Evolutionary conservation across 1,284 basidiomycete genomes (phyloP).

Genomic region (Veloporphyrellus conicus): DNA sequence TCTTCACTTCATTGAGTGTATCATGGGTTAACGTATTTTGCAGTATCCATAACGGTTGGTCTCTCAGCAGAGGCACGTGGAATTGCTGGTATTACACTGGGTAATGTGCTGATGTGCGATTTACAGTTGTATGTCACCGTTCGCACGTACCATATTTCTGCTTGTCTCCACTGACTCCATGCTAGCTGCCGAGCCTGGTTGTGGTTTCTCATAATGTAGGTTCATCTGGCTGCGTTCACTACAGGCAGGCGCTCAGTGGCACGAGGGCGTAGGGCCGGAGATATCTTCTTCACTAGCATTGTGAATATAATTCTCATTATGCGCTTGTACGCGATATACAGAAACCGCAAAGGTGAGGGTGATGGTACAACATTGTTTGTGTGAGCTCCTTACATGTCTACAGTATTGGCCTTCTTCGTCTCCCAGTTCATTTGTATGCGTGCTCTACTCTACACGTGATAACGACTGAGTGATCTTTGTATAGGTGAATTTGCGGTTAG

Average conservation of each 20-base stretch:
- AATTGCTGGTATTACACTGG: not conserved
- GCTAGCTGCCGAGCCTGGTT: constrained; percentile 1
- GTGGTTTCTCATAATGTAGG: constrained; percentile 3
- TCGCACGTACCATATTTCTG: not conserved
- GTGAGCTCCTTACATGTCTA: not conserved
- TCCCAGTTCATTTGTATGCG: not conserved
- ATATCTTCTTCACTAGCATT: constrained; percentile 3
- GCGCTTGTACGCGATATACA: constrained; percentile 7
- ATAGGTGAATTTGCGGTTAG: constrained; percentile 1
- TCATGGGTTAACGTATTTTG: not conserved
- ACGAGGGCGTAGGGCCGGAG: not conserved
- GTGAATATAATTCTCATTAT: constrained; percentile 6
- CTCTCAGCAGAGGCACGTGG: not conserved
- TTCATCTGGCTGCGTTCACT: not conserved
- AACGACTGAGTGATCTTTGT: not conserved
- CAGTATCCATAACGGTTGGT: not conserved
- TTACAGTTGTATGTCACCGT: constrained; percentile 4
- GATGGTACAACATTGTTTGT: not conserved
- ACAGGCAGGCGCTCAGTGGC: not conserved
- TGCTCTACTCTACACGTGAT: not conserved
- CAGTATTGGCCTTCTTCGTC: constrained; percentile 6
- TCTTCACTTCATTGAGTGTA: too few relatives aligned
- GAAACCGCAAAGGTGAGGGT: constrained; percentile 5
- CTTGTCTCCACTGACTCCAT: not conserved
- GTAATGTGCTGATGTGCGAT: not conserved